A percentile compares a stretch with the other conserved stretches of the same genome.
Conservation (phyloP, 306 rosid species). For the Cucurbita maxima region DNA sequence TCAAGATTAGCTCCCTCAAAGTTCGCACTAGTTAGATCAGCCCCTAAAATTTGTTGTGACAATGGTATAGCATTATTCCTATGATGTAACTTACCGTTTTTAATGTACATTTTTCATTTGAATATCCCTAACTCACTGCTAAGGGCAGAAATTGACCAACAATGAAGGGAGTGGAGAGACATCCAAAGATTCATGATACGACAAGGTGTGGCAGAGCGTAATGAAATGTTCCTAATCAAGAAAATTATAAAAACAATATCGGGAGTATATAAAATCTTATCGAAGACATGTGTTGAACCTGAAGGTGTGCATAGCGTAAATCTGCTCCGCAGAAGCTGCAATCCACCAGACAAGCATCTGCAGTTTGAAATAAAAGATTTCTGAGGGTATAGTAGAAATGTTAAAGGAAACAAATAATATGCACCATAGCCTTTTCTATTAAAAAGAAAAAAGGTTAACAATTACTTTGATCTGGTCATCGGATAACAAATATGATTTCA, state of each 20-base stretch:
- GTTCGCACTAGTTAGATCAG: constrained; percentile 87
- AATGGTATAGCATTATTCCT: constrained; percentile 2
- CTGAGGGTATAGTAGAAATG: neutral
- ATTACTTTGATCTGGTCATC: neutral
- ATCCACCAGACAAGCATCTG: constrained; percentile 76
- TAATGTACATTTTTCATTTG: neutral
- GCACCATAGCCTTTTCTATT: neutral
- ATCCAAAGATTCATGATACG: neutral
- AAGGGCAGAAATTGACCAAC: neutral
- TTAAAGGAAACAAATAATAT: neutral
- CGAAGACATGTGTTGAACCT: constrained; percentile 33
- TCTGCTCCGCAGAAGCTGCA: constrained; percentile 94
- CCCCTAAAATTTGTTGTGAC: constrained; percentile 33
- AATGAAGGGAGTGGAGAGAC: neutral
- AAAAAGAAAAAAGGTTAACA: neutral
- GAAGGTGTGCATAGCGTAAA: constrained; percentile 84
- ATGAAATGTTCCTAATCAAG: neutral
- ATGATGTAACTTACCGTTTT: neutral
- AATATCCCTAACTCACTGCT: neutral
- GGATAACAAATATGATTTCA: neutral
- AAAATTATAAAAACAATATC: neutral
- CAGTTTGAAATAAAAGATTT: constrained; percentile 6
- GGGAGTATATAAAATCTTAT: neutral
- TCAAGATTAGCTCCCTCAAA: constrained; percentile 80
- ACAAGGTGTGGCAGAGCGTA: too few species aligned